Base-by-base conservation (phyloP, 2,329 filamentous ascomycete genomes). In the Biscogniauxia sp. region DNA sequence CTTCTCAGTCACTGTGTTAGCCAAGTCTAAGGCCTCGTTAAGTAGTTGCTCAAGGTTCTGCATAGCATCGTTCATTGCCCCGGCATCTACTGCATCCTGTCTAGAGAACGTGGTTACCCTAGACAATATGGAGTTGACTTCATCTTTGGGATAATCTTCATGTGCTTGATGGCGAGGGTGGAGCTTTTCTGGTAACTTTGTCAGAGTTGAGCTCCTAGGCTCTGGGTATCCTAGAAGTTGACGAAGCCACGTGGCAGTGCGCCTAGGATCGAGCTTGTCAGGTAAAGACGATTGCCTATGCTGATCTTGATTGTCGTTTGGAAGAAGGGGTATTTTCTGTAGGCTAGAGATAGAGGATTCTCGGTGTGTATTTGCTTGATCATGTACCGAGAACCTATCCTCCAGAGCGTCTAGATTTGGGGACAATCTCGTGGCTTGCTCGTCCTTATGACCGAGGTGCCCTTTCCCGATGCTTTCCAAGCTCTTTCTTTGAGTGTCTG, bases 1-100 rank as follows among this genome's bases (percentile, higher is more conserved):
- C 17, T 75, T 69, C 32, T 76, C 74, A 4, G 76, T 72, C 11
- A 73, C 76, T 55, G 79, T 74, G 19, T 76, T 73, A 11, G 79
- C 80, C 51, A 83, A 69, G 1, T 74, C 69, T 8, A 82, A 65
- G 11, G 80, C 79, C 67, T 84, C 80, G 32, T 72, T 76, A 5
- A 84, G 66, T 19, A 84, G 75, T 23, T 76, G 72, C 61, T 84
- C 80, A 25, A 83, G 70, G 60, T 82, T 77, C 20, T 64, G 53
- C 66, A 73, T 64, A 5, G 68, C 68, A 11, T 64, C 59, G 51
- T 67, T 59, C 57, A 73, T 71, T 9, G 64, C 64, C 17, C 61
- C 58, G 9, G 54, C 64, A 50, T 72, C 67, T 8, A 64, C 64
- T 17, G 54, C 63, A 51, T 67, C 69, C 56, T 70, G 32, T 6